These are phyloP conservation scores for Mycena floridula DNA, from an alignment of 768 basidiomycete species.

Conservation along the genomic window DNA sequence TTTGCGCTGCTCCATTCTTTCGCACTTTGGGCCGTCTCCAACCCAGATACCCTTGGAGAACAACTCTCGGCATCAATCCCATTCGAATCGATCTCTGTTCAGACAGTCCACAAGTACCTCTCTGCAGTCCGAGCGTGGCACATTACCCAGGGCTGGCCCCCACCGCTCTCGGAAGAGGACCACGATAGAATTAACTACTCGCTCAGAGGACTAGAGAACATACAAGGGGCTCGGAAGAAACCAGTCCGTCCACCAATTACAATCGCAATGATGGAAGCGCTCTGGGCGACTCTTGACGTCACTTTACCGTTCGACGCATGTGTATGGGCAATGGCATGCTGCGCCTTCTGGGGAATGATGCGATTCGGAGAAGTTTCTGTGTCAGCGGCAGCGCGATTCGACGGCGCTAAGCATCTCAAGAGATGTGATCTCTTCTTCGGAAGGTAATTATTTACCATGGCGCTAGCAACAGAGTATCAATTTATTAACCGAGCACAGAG, in stretches of 20 bases:
- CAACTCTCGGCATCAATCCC: not conserved
- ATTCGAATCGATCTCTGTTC: conserved; percentile 5
- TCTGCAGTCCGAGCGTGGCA: conserved; percentile 7
- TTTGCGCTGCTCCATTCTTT: conserved; percentile 27
- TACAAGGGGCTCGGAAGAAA: conserved; percentile 1
- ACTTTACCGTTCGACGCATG: conserved; percentile 30
- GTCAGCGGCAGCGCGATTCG: conserved; percentile 9
- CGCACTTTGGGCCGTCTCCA: conserved; percentile 8
- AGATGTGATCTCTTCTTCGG: too few species aligned
- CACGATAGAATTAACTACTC: conserved; percentile 7
- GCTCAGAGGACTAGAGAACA: conserved; percentile 5
- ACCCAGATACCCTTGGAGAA: conserved; percentile 2
- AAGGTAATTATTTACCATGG: too few species aligned
- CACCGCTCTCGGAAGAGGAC: conserved; percentile 3
- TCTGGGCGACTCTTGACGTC: conserved; percentile 12
- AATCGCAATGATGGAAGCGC: conserved; percentile 4
- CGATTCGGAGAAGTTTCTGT: conserved; percentile 31
- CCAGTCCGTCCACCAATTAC: conserved; percentile 6
- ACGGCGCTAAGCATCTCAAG: conserved; percentile 17
- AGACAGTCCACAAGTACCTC: conserved; percentile 4
- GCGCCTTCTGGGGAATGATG: conserved; percentile 34
- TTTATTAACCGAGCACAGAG: conserved; percentile 11
- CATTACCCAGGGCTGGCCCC: conserved; percentile 8
- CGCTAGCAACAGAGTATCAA: too few species aligned
- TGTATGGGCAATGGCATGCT: conserved; percentile 28